These are phyloP conservation scores for Smittium culicis DNA, from an alignment of 371 early-diverging fungal species.

Conservation along the genomic window DNA sequence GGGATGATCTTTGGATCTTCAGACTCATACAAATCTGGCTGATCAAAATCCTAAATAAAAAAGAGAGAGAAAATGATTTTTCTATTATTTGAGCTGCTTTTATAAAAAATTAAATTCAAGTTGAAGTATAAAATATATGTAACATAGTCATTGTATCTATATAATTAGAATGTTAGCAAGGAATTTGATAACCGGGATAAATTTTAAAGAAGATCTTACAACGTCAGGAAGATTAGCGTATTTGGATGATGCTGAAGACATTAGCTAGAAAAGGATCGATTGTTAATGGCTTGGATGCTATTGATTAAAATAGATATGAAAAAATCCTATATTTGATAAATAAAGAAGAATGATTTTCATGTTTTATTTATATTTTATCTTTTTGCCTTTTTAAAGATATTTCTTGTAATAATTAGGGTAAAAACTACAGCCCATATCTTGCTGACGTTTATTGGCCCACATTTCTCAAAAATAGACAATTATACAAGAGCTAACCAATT, in stretches of 20 bases:
- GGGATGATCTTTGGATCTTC: neutral
- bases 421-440: too few species aligned
- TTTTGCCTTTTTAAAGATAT: too few species aligned
- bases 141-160: neutral
- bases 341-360: neutral
- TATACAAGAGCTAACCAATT: too few species aligned
- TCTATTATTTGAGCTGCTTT: neutral
- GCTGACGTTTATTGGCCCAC: too few species aligned
- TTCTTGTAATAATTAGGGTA: too few species aligned
- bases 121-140: neutral
- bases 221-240: conserved; percentile 7
- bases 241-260: conserved; percentile 5
- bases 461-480: too few species aligned
- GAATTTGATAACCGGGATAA: neutral
- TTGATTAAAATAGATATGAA: too few species aligned
- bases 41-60: conserved; percentile 10
- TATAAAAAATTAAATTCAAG: neutral
- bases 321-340: neutral
- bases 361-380: conserved; percentile 2
- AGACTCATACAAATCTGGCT: conserved; percentile 11
- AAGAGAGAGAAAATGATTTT: neutral
- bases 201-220: neutral
- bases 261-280: too few species aligned
- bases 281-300: too few species aligned
- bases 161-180: neutral